Conservation (phyloP, 2,329 filamentous ascomycete species). For the Teratosphaeria nubilosa region DNA sequence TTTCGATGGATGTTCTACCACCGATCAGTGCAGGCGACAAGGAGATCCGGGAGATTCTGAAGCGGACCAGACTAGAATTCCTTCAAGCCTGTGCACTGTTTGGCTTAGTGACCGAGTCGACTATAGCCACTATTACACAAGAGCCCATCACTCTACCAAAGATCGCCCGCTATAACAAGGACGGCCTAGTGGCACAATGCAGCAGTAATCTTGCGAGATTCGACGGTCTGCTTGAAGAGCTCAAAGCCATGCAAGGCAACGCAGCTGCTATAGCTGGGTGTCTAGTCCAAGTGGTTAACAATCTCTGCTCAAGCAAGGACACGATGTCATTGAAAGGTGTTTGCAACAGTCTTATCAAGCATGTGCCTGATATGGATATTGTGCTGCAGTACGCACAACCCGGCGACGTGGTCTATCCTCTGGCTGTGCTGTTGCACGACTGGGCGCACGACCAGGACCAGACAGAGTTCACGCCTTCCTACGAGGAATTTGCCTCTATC, state of each 20-base stretch:
- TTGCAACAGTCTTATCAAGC: conserved; percentile 63
- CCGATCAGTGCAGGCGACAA: conserved; percentile 51
- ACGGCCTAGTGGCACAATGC: conserved; percentile 68
- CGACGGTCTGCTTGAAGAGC: conserved; percentile 65
- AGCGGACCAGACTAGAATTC: conserved; percentile 69
- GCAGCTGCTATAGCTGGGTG: conserved; percentile 76
- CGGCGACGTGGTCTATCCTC: conserved; percentile 57
- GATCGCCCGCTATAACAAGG: conserved; percentile 65
- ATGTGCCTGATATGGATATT: conserved; percentile 62
- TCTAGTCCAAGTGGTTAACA: conserved; percentile 41
- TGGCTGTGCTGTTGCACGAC: conserved; percentile 65
- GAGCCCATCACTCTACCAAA: conserved; percentile 59
- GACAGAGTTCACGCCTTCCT: conserved; percentile 70
- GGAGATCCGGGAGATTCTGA: conserved; percentile 46
- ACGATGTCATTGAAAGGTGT: conserved; percentile 70
- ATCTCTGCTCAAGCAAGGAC: conserved; percentile 59
- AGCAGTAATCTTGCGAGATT: conserved; percentile 64
- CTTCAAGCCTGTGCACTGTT: conserved; percentile 85
- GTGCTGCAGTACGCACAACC: conserved; percentile 66
- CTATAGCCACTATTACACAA: conserved; percentile 71
- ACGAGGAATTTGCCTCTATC: conserved; percentile 75
- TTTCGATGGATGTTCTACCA: conserved; percentile 58
- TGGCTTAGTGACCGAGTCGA: conserved; percentile 66
- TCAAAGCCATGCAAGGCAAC: conserved; percentile 87
- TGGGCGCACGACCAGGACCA: conserved; percentile 79